Evolutionary conservation across 768 basidiomycete species (phyloP).

Genomic region (Gymnopilus dilepis): DNA sequence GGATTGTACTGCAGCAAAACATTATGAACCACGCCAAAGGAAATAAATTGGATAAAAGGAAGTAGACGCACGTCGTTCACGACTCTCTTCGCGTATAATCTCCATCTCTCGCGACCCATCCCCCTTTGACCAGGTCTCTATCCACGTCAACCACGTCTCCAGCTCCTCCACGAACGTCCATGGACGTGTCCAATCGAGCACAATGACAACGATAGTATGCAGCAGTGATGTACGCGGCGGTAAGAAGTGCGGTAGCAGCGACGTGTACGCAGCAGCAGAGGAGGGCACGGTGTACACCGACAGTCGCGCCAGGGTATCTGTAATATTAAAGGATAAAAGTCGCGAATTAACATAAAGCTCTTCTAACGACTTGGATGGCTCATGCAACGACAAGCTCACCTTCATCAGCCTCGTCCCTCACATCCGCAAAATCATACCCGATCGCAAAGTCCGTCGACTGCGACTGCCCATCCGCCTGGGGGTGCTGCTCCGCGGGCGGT

Average conservation of each 20-base stretch:
- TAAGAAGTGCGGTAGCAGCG: conserved; percentile 78
- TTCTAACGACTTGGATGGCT: not conserved
- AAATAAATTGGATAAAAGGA: conserved; percentile 1
- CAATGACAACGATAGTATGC: conserved; percentile 81
- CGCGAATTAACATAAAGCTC: too few relatives aligned
- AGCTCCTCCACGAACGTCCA: conserved; percentile 91
- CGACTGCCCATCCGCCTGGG: conserved; percentile 59
- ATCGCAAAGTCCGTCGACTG: conserved; percentile 78
- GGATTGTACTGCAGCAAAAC: conserved; percentile 67
- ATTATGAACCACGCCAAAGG: conserved; percentile 10
- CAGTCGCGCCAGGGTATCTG: conserved; percentile 87
- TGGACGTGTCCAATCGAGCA: conserved; percentile 94
- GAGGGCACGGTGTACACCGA: conserved; percentile 94
- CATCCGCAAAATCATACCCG: conserved; percentile 92
- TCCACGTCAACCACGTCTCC: conserved; percentile 83
- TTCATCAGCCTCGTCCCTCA: conserved; percentile 93
- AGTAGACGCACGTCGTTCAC: conserved; percentile 73
- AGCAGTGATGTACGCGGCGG: conserved; percentile 70
- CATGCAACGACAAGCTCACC: conserved; percentile 51
- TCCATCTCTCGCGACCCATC: conserved; percentile 74
- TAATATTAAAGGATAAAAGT: too few relatives aligned
- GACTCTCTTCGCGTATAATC: conserved; percentile 78
- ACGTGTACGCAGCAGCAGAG: conserved; percentile 68
- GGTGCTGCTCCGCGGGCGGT: conserved; percentile 55
- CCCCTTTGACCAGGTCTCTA: conserved; percentile 79